These are phyloP conservation scores for Pythium folliculosum DNA, from an alignment of 352 stramenopile genomes.

Conservation along the genomic window DNA sequence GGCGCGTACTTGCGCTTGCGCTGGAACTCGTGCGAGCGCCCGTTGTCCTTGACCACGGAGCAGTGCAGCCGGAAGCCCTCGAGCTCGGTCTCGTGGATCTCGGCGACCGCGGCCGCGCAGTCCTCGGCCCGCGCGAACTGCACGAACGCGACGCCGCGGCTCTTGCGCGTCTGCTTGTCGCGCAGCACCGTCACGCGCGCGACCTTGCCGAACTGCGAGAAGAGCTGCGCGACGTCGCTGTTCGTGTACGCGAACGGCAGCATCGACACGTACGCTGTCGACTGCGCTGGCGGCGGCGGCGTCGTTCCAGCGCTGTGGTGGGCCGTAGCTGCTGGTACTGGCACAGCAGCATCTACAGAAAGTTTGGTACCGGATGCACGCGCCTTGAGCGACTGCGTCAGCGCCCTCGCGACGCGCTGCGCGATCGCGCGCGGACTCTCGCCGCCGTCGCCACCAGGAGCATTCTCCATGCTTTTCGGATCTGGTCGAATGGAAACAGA, in stretches of 20 bases:
- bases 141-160: constrained; percentile 82
- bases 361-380: not conserved
- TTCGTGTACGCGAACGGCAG: constrained; percentile 88
- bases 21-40: constrained; percentile 71
- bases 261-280: constrained; percentile 87
- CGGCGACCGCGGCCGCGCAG: constrained; percentile 46
- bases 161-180: constrained; percentile 71
- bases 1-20: constrained; percentile 74
- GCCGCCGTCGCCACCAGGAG: too few species aligned
- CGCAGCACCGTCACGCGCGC: constrained; percentile 77
- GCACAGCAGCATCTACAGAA: not conserved
- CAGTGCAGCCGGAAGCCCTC: constrained; percentile 67
- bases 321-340: not conserved
- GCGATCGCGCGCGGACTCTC: constrained; percentile 20
- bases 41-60: constrained; percentile 80
- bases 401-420: constrained; percentile 15
- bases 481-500: not conserved
- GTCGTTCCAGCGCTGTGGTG: not conserved
- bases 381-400: constrained; percentile 13
- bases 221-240: constrained; percentile 87
- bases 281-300: constrained; percentile 24
- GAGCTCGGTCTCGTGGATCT: constrained; percentile 62
- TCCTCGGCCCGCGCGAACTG: constrained; percentile 78
- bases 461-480: not conserved
- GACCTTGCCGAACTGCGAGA: constrained; percentile 71